Percentiles rank a stretch among this genome's conserved stretches.
These are phyloP conservation scores for Mucor piriformis DNA, from an alignment of 371 early-diverging fungal species.

Conservation along the genomic window DNA sequence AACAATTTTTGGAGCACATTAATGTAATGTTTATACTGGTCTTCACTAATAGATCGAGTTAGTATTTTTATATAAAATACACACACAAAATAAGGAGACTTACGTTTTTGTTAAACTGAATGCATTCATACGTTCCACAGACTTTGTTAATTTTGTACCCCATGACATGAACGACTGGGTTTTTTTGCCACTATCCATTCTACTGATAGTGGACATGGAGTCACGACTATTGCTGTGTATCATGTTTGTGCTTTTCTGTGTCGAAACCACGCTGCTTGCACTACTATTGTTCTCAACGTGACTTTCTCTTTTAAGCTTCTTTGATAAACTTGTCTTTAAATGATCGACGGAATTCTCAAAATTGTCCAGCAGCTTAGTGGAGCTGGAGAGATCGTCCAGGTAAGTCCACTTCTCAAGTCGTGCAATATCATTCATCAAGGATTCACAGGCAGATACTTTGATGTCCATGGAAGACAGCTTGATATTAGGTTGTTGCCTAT, in stretches of 20 bases:
- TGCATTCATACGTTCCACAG: slow-evolving; percentile 58
- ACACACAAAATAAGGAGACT: background rate
- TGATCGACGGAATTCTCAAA: slow-evolving; percentile 42
- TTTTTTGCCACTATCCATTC: slow-evolving; percentile 20
- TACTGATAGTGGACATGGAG: slow-evolving; percentile 13
- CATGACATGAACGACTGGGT: slow-evolving; percentile 45
- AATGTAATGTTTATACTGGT: slow-evolving; percentile 48
- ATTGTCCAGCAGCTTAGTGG: slow-evolving; percentile 33
- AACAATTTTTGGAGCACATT: slow-evolving; percentile 44
- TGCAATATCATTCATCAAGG: slow-evolving; percentile 33
- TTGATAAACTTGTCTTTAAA: slow-evolving; percentile 36
- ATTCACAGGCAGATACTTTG: slow-evolving; percentile 58
- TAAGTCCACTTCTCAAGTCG: slow-evolving; percentile 44
- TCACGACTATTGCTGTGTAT: slow-evolving; percentile 9
- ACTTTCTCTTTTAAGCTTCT: slow-evolving; percentile 46
- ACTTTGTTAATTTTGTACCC: slow-evolving; percentile 53
- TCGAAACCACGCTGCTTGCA: background rate
- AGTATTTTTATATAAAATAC: background rate
- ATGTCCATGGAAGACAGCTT: slow-evolving; percentile 55
- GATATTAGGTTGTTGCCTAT: slow-evolving; percentile 51
- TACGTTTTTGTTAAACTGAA: slow-evolving; percentile 53
- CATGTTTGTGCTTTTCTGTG: background rate
- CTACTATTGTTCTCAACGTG: slow-evolving; percentile 1
- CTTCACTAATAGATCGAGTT: slow-evolving; percentile 34
- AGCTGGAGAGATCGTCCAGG: slow-evolving; percentile 35